phyloP scores from a whole-genome alignment of 345 rosid genomes.

The Arabidopsis suecica region DNA sequence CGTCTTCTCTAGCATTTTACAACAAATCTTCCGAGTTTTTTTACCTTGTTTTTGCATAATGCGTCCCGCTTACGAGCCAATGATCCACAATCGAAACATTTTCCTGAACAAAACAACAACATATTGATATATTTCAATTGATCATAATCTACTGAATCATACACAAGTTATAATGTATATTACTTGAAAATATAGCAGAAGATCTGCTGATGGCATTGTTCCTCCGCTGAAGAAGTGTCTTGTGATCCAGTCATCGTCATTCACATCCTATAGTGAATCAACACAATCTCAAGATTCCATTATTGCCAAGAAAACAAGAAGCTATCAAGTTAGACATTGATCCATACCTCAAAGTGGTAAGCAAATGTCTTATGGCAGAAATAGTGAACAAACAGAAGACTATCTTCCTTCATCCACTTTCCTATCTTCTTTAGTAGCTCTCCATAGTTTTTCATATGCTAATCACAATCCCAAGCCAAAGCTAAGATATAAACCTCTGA shows the following conservation, averaged over 20 bases:
- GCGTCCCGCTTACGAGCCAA: conserved; percentile 87
- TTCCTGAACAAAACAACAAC: conserved; percentile 50
- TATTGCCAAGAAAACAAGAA: conserved; percentile 17
- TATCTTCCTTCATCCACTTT: conserved; percentile 81
- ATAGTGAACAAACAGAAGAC: conserved; percentile 78
- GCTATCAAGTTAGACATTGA: neutral
- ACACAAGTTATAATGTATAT: conserved; percentile 22
- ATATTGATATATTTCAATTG: neutral
- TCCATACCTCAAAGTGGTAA: conserved; percentile 78
- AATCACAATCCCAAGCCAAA: conserved; percentile 20
- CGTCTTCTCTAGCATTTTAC: neutral
- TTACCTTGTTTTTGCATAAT: conserved; percentile 83
- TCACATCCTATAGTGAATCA: conserved; percentile 55
- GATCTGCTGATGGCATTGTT: conserved; percentile 87
- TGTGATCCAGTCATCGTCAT: conserved; percentile 94
- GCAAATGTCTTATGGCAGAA: conserved; percentile 91
- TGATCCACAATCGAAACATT: conserved; percentile 71
- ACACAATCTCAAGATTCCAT: conserved; percentile 3
- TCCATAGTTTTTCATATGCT: conserved; percentile 90
- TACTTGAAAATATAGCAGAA: conserved; percentile 91
- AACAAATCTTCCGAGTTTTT: neutral
- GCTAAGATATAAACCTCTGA: neutral
- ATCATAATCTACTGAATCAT: neutral
- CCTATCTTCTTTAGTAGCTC: conserved; percentile 80
- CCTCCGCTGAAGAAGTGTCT: conserved; percentile 88